A percentile compares a stretch with the other conserved stretches of the same genome.
These are phyloP conservation scores for Kwoniella dendrophila DNA, from an alignment of 768 basidiomycete species.

Conservation along the genomic window DNA sequence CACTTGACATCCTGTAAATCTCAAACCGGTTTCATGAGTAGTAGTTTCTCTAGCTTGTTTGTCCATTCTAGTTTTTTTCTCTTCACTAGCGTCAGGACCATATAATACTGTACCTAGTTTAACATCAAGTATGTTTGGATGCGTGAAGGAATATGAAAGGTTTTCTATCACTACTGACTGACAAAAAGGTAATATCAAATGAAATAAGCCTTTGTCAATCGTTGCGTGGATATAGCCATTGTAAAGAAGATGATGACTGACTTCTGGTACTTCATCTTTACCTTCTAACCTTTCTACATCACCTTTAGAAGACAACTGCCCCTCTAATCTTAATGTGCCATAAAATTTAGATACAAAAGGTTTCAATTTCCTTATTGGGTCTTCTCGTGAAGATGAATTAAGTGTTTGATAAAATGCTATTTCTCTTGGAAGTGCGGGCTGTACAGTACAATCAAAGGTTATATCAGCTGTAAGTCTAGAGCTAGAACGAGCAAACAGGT, in stretches of 20 bases:
- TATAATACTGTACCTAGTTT: constrained; percentile 92
- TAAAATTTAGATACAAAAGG: constrained; percentile 74
- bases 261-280: constrained; percentile 36
- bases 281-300: constrained; percentile 25
- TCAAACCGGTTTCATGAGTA: constrained; percentile 71
- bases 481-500: background rate
- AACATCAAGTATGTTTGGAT: constrained; percentile 85
- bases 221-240: background rate
- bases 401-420: constrained; percentile 55
- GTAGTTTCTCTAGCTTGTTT: constrained; percentile 72
- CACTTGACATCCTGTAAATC: constrained; percentile 90
- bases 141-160: constrained; percentile 68
- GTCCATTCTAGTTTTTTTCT: constrained; percentile 79
- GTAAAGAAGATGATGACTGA: constrained; percentile 14
- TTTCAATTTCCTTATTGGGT: constrained; percentile 34
- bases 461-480: background rate
- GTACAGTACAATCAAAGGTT: background rate
- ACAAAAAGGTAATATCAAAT: background rate
- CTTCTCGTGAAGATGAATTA: constrained; percentile 22
- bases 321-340: constrained; percentile 74
- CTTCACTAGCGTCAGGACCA: constrained; percentile 65
- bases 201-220: background rate
- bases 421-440: constrained; percentile 49
- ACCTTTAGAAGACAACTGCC: constrained; percentile 58
- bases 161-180: constrained; percentile 87